These are phyloP conservation scores for Naegleria lovaniensis DNA, from an alignment of 208 protist species.

Conservation along the genomic window DNA sequence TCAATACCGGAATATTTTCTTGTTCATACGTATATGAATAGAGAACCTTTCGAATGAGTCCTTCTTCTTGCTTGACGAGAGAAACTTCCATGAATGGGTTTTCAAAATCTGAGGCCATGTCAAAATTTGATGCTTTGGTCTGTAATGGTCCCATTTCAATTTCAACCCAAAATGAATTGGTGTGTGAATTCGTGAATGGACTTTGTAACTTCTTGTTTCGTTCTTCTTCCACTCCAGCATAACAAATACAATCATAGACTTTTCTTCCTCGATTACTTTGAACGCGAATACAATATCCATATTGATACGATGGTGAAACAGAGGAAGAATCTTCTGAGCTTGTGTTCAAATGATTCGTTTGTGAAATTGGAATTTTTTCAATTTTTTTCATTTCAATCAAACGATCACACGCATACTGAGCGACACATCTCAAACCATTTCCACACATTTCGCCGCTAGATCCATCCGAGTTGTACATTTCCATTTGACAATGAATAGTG, in stretches of 20 bases:
- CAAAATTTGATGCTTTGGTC: not conserved
- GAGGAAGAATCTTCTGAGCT: too few relatives aligned
- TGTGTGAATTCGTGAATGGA: not conserved
- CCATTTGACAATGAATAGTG: not conserved
- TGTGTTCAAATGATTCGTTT: too few relatives aligned
- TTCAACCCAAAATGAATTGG: not conserved
- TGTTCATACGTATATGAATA: not conserved
- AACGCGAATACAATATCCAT: not conserved
- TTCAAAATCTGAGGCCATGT: not conserved
- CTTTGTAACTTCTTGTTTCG: not conserved
- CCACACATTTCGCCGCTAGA: not conserved
- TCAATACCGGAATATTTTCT: too few relatives aligned
- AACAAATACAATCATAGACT: not conserved
- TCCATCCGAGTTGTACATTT: not conserved
- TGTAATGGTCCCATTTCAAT: not conserved
- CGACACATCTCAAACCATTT: not conserved
- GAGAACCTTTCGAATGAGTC: not conserved
- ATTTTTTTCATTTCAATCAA: not conserved
- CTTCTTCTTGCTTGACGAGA: not conserved
- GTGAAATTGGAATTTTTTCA: not conserved
- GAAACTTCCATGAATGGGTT: not conserved
- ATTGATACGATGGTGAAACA: not conserved
- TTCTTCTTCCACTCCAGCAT: not conserved
- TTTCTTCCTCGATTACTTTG: not conserved
- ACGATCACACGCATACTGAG: not conserved